Evolutionary conservation across 2,329 filamentous ascomycete species (phyloP), one percentile per base, ranked within the genome.

Genomic region (Sporothrix schenckii): DNA sequence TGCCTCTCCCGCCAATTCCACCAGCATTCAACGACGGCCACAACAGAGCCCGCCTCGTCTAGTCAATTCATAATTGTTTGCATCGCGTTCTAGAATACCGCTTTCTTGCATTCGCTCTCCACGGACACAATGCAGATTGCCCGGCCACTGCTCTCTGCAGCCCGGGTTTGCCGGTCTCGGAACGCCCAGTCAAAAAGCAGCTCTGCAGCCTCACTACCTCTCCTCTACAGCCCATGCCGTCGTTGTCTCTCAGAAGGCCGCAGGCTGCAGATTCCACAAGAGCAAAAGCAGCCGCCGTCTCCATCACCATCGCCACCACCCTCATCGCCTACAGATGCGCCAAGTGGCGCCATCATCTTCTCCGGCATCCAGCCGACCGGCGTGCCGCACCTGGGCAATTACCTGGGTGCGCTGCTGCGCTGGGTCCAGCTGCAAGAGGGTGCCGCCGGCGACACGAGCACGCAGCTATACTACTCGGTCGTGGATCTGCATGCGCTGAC

Each of bases 331-430:
- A n/a, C 53, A 24, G 30, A 53, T 6, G 58, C 52, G 14, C 74
- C 74, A 34, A 71, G 69, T 21, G 58, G 68, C 68, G 67, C 73
- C 69, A 84, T 91, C 71, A 88, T 98, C 76, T 97, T 99, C 83
- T 98, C 95, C 3, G 95, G 94, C 68, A 99, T 99, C 75, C 95
- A 99, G 80, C 95, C 95, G 21, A 99, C 95, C 0, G 95, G 94
- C 49, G 86, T 96, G 30, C 95, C 95, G 16, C 95, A 99, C 79
- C 82, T 99, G 41, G 95, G 95, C 69, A 99, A 99, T 81, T 99
- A 97, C 80, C 86, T 97, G 13, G 95, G 95, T 34, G 95, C 95
- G 19, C 82, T 99, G 69, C 87, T 88, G 66, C 89, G 93, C 84
- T 99, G 95, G 95, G 91, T 91, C 61, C 85, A 86, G 72, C 84